phyloP scores from a whole-genome alignment of 805 yeast genomes.

The Komagataella phaffii region DNA sequence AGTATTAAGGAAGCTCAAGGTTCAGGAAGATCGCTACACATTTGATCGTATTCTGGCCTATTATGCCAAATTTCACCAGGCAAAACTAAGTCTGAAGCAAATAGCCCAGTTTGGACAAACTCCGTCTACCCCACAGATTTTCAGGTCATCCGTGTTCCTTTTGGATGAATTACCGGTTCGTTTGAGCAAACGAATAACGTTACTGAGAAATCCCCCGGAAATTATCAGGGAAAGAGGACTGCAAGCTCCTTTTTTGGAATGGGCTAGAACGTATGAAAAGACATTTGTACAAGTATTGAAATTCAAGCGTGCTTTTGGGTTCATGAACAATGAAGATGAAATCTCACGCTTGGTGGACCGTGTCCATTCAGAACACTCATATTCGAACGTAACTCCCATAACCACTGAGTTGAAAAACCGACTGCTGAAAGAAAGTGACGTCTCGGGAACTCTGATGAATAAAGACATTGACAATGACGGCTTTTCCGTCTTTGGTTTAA shows the following conservation, averaged over 20 bases:
- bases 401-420: neutral
- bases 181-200: neutral
- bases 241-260: neutral
- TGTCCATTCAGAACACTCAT: neutral
- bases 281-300: neutral
- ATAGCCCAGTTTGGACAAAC: neutral
- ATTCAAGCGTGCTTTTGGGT: neutral
- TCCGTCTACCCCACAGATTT: neutral
- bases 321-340: neutral
- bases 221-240: neutral
- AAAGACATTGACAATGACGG: neutral
- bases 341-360: neutral
- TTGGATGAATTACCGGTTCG: neutral
- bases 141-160: neutral
- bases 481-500: neutral
- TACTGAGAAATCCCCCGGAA: neutral
- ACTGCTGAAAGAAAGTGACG: neutral
- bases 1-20: neutral
- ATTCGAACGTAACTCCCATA: neutral
- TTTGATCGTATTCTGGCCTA: neutral
- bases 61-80: neutral
- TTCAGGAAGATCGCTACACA: neutral
- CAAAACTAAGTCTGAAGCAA: neutral
- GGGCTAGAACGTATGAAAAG: neutral
- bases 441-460: neutral